A percentile compares a stretch with the other conserved stretches of the same genome.
These are phyloP conservation scores for Apiotrichum akiyoshidainum DNA, from an alignment of 1,284 basidiomycete genomes.

Conservation along the genomic window DNA sequence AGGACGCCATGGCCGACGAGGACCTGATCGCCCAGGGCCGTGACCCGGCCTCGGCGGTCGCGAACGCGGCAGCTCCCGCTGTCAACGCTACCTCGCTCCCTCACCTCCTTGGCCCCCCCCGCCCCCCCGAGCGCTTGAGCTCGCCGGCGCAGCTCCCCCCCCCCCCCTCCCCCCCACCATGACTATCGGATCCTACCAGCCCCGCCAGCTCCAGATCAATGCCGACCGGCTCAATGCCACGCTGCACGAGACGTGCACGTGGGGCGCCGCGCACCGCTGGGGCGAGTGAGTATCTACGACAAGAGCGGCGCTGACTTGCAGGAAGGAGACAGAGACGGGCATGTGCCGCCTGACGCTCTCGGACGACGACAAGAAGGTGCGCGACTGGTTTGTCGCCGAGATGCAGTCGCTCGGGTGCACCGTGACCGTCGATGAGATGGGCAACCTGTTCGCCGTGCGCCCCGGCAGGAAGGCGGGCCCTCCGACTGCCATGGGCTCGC, in stretches of 20 bases:
- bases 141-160: conserved; percentile 66
- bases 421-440: conserved; percentile 37
- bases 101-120: conserved; percentile 52
- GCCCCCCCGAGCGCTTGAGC: conserved; percentile 59
- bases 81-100: conserved; percentile 36
- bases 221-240: conserved; percentile 27
- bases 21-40: conserved; percentile 47
- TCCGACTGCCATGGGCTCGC: conserved; percentile 35
- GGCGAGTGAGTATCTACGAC: conserved; percentile 1
- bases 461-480: conserved; percentile 21
- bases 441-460: conserved; percentile 42
- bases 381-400: conserved; percentile 34
- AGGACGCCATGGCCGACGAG: conserved; percentile 49
- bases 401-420: conserved; percentile 34
- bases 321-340: conserved; percentile 16
- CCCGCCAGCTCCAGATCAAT: conserved; percentile 21
- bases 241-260: conserved; percentile 33
- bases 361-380: conserved; percentile 35
- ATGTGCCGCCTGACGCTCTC: conserved; percentile 31
- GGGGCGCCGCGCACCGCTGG: conserved; percentile 18
- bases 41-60: conserved; percentile 38
- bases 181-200: conserved; percentile 8
- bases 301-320: not conserved
- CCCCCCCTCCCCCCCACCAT: conserved; percentile 64
- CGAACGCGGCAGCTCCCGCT: conserved; percentile 33